Percentiles rank a stretch among this genome's conserved stretches.
These are phyloP conservation scores for Monosporascus sp. DNA, from an alignment of 2,329 filamentous ascomycete species.

Conservation along the genomic window DNA sequence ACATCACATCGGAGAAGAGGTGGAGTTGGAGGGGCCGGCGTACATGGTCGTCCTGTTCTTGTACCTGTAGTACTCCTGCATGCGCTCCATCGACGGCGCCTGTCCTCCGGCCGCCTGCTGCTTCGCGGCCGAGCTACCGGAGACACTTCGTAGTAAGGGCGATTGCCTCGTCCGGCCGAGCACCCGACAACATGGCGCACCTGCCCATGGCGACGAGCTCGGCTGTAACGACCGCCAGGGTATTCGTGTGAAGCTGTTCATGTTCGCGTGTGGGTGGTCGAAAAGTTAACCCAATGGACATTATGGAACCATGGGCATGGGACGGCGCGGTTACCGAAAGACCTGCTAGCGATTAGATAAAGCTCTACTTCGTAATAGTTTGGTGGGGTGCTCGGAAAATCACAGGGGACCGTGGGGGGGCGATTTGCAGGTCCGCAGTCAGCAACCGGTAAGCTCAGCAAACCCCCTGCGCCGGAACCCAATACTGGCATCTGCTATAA, in stretches of 20 bases:
- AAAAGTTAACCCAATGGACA: too few species aligned
- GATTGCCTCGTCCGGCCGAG: conserved; percentile 14
- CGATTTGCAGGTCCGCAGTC: too few species aligned
- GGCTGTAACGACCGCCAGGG: conserved; percentile 25
- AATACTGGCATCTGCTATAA: too few species aligned
- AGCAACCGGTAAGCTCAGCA: too few species aligned
- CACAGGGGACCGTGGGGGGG: too few species aligned
- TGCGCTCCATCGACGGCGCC: conserved; percentile 56
- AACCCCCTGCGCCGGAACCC: too few species aligned
- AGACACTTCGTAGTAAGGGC: conserved; percentile 16
- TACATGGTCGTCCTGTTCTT: conserved; percentile 66
- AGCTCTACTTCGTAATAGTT: too few species aligned
- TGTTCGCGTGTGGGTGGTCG: conserved; percentile 15
- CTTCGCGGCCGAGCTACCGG: conserved; percentile 20
- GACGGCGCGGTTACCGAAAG: neutral
- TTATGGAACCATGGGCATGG: neutral
- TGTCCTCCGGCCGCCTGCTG: conserved; percentile 6
- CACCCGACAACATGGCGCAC: conserved; percentile 23
- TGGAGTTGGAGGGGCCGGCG: conserved; percentile 24
- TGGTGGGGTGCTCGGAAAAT: too few species aligned
- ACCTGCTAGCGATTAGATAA: too few species aligned
- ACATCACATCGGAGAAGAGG: neutral
- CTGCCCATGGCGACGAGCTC: conserved; percentile 20
- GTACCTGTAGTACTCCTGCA: conserved; percentile 57
- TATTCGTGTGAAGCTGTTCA: conserved; percentile 35